Base-by-base conservation (phyloP, 805 yeast genomes). In the Diddensiella santjacobensis region DNA sequence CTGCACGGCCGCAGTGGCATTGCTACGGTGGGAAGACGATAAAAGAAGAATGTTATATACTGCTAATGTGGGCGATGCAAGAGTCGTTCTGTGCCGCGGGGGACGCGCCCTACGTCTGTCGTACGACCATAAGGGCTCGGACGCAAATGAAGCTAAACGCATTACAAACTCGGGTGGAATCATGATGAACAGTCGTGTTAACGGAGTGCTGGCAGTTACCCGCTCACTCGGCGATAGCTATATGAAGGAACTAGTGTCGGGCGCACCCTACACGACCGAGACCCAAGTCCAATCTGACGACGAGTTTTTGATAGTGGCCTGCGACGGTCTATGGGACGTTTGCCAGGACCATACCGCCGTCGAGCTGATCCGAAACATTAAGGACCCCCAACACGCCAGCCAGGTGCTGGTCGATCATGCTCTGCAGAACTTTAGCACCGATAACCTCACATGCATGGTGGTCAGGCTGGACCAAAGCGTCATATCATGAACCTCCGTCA, bases 281-380 rank as follows among this genome's bases (percentile, higher is more conserved):
- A 88, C 95, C 1, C 88, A 82, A 59, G 71, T 93, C 24, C 74
- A 74, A 20, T 66, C 66, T 1, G 71, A 69, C 8, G 96, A 90
- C 64, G 84, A 84, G 57, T 87, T 87, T 61, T 65, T 91, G 60
- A 89, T 91, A 43, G 70, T 91, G 50, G 98, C 97, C 0, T 93
- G 98, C 65, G 99, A 91, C 66, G 99, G 99, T 0, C 70, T 91
- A 8, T 91, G 98, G 98, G 99, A 91, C 65, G 97, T 91, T 3
- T 76, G 90, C 44, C 74, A 81, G 5, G 99, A 93, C 63, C 84
- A 80, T 54, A 78, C 79, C 48, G 98, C 98, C 0, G 86, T 93
- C 49, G 83, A 83, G 48, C 65, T 83, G 56, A 83, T 87, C 3
- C 71, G 73, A 42, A 73, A 74, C 36, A 69, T 78, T 10, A 47